Evolutionary conservation across 2,329 filamentous ascomycete genomes (phyloP).

Genomic region (Orbilia blumenaviensis): DNA sequence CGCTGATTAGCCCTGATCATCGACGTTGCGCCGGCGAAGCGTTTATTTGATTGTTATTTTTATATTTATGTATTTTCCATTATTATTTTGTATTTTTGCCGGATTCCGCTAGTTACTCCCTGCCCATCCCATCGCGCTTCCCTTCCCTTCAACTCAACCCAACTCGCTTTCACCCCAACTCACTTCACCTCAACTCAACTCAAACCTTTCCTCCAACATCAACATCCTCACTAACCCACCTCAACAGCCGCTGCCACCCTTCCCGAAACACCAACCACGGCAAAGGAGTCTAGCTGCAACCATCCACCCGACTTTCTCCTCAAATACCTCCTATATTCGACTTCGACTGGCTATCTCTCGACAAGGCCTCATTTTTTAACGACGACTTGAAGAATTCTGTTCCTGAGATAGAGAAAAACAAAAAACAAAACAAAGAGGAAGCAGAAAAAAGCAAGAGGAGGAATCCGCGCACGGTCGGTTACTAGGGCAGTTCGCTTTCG

Average conservation of each 20-base stretch:
- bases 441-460: conserved; percentile 10
- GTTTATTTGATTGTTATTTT: conserved; percentile 35
- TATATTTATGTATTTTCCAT: conserved; percentile 33
- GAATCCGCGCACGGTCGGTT: conserved; percentile 38
- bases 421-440: too few relatives aligned
- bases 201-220: conserved; percentile 43
- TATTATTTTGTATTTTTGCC: conserved; percentile 31
- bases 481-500: conserved; percentile 48
- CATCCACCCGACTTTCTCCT: conserved; percentile 2
- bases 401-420: background rate
- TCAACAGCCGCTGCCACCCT: conserved; percentile 34
- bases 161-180: too few relatives aligned
- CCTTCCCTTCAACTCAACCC: conserved; percentile 4
- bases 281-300: conserved; percentile 27
- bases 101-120: conserved; percentile 23
- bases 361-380: conserved; percentile 19
- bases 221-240: conserved; percentile 49
- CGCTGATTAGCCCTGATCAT: background rate
- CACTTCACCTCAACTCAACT: conserved; percentile 10
- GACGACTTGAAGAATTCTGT: conserved; percentile 24
- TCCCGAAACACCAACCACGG: conserved; percentile 42
- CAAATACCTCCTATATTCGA: conserved; percentile 24
- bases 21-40: conserved; percentile 42
- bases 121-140: conserved; percentile 24
- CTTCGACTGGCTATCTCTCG: background rate